A percentile compares a stretch with the other conserved stretches of the same genome.
These are phyloP conservation scores for Suhomyces bribrorum DNA, from an alignment of 1,139 yeast species.

Conservation along the genomic window DNA sequence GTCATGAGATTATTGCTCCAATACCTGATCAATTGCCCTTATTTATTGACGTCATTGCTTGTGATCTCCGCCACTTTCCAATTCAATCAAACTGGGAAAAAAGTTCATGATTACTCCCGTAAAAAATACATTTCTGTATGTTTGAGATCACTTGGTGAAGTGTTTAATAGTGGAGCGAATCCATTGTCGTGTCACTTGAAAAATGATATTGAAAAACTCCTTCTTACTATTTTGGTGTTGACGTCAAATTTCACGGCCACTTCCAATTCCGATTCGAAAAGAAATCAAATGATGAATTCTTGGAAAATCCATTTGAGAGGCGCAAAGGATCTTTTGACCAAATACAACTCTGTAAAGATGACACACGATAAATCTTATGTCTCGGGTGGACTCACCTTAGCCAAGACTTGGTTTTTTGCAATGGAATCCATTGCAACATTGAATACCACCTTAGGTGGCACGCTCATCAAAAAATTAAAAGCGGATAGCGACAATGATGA, in stretches of 20 bases:
- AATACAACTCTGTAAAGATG: constrained; percentile 24
- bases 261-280: constrained; percentile 17
- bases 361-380: constrained; percentile 7
- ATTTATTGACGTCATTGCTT: constrained; percentile 36
- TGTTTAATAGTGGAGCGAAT: constrained; percentile 26
- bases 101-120: constrained; percentile 31
- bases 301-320: constrained; percentile 47
- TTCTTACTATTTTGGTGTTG: constrained; percentile 40
- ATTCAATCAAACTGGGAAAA: constrained; percentile 34
- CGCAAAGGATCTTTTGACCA: constrained; percentile 40
- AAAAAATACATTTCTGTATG: constrained; percentile 36
- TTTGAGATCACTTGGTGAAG: constrained; percentile 33
- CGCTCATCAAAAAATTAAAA: constrained; percentile 19
- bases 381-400: constrained; percentile 39
- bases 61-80: constrained; percentile 43
- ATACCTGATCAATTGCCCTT: constrained; percentile 38
- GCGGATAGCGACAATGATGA: constrained; percentile 9
- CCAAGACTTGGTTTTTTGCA: constrained; percentile 49
- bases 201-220: constrained; percentile 38
- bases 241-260: constrained; percentile 42
- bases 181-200: constrained; percentile 12
- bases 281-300: constrained; percentile 19
- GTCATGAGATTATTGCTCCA: constrained; percentile 35
- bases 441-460: constrained; percentile 34
- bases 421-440: constrained; percentile 42